phyloP scores from a whole-genome alignment of 768 basidiomycete genomes.

The Lentinula lateritia region DNA sequence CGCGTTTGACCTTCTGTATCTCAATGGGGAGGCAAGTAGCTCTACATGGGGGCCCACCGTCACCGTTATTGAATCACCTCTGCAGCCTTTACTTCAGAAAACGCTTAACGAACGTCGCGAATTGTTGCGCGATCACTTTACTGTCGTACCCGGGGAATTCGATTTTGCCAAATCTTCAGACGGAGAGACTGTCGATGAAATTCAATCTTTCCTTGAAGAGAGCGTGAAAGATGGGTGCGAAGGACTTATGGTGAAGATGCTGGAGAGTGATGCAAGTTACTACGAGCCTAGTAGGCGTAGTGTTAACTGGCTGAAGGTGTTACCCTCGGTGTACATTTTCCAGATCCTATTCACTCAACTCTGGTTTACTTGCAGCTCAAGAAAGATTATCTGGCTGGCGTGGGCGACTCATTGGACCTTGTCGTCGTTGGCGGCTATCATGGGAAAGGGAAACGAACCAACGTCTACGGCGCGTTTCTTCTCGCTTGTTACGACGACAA shows the following conservation, averaged over 20 bases:
- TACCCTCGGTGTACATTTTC: background rate
- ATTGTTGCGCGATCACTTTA: slow-evolving; percentile 76
- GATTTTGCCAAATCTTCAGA: slow-evolving; percentile 91
- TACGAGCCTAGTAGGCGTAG: slow-evolving; percentile 95
- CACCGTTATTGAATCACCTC: background rate
- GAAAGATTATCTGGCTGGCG: slow-evolving; percentile 95
- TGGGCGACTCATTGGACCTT: slow-evolving; percentile 95
- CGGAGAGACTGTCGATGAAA: slow-evolving; percentile 85
- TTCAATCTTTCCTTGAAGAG: slow-evolving; percentile 90
- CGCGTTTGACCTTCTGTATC: slow-evolving; percentile 92
- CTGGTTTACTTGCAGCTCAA: slow-evolving; percentile 63
- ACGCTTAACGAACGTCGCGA: slow-evolving; percentile 71
- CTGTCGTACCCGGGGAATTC: slow-evolving; percentile 82
- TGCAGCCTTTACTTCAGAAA: slow-evolving; percentile 76
- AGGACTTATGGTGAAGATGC: slow-evolving; percentile 99
- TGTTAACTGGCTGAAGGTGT: slow-evolving; percentile 97
- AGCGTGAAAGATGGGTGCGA: slow-evolving; percentile 98
- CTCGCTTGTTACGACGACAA: slow-evolving; percentile 96
- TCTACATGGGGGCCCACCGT: background rate
- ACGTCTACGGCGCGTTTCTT: slow-evolving; percentile 96
- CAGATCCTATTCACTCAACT: background rate
- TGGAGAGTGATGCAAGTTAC: slow-evolving; percentile 84
- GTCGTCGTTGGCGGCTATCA: slow-evolving; percentile 98
- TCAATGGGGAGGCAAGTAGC: slow-evolving; percentile 87
- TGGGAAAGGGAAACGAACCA: slow-evolving; percentile 96